A percentile compares a stretch with the other conserved stretches of the same genome.
Evolutionary conservation across 2,329 filamentous ascomycete genomes (phyloP).

Genomic region (Pyrenophora tritici-repentis): DNA sequence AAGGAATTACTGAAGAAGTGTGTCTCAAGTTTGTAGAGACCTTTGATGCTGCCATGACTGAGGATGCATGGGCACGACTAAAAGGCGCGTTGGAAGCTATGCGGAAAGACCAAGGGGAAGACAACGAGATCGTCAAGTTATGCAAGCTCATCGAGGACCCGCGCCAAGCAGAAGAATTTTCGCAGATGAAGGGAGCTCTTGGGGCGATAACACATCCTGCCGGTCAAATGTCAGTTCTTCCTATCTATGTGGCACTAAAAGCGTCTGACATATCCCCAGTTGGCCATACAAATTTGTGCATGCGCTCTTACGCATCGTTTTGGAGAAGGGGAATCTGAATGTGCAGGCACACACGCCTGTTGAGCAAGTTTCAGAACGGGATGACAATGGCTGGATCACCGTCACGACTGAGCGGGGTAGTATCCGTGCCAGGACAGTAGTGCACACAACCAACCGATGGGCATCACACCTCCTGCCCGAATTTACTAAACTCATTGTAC

Average conservation of each 20-base stretch:
- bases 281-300: conserved; percentile 21
- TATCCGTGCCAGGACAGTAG: conserved; percentile 9
- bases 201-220: conserved; percentile 12
- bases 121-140: conserved; percentile 10
- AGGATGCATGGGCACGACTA: conserved; percentile 17
- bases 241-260: not conserved
- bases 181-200: conserved; percentile 18
- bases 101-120: conserved; percentile 14
- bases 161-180: conserved; percentile 7
- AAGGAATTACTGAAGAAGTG: conserved; percentile 13
- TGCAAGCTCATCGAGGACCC: conserved; percentile 10
- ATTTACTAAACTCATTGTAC: conserved; percentile 11
- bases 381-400: conserved; percentile 9
- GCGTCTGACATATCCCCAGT: not conserved
- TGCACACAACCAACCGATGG: conserved; percentile 19
- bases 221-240: conserved; percentile 11
- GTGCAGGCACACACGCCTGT: conserved; percentile 14
- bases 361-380: conserved; percentile 9
- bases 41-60: conserved; percentile 21
- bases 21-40: conserved; percentile 20
- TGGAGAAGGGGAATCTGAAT: conserved; percentile 3
- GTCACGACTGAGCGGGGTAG: conserved; percentile 7
- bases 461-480: conserved; percentile 17
- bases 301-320: conserved; percentile 14
- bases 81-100: conserved; percentile 14